Evolutionary conservation across 2,329 filamentous ascomycete species (phyloP).

Genomic region (Alternaria alternata): DNA sequence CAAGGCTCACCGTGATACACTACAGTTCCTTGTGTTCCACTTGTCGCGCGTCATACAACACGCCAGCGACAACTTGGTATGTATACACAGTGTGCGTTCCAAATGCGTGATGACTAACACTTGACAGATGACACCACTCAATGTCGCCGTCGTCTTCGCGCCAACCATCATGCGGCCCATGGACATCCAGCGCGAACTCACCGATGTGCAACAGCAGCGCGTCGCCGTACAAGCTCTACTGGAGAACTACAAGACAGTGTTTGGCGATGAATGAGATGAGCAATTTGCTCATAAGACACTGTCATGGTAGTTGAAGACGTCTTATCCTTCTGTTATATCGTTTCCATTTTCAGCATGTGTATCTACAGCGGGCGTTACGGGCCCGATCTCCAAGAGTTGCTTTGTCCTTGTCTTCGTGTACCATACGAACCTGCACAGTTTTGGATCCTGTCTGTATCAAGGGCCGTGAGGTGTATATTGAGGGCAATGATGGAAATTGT

Average conservation of each 20-base stretch:
- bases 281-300: not conserved
- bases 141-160: conserved; percentile 95
- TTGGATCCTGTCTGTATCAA: conserved; percentile 20
- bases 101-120: conserved; percentile 22
- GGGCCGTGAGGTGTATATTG: conserved; percentile 22
- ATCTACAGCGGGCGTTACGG: conserved; percentile 14
- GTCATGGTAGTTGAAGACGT: not conserved
- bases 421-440: conserved; percentile 16
- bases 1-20: conserved; percentile 82
- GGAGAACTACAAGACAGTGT: conserved; percentile 86
- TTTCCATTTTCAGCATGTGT: conserved; percentile 13
- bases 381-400: conserved; percentile 1
- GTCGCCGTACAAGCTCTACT: conserved; percentile 90
- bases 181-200: conserved; percentile 92
- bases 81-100: conserved; percentile 40
- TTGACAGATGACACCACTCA: conserved; percentile 88
- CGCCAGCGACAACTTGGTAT: conserved; percentile 82
- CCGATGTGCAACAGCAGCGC: conserved; percentile 93
- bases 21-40: conserved; percentile 95
- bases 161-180: conserved; percentile 95
- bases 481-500: conserved; percentile 18
- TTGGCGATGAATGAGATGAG: conserved; percentile 55
- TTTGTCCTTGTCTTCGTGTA: conserved; percentile 20
- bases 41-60: conserved; percentile 83
- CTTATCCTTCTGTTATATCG: not conserved